Base-by-base conservation (phyloP, 345 rosid species). In the Balakata baccata region DNA sequence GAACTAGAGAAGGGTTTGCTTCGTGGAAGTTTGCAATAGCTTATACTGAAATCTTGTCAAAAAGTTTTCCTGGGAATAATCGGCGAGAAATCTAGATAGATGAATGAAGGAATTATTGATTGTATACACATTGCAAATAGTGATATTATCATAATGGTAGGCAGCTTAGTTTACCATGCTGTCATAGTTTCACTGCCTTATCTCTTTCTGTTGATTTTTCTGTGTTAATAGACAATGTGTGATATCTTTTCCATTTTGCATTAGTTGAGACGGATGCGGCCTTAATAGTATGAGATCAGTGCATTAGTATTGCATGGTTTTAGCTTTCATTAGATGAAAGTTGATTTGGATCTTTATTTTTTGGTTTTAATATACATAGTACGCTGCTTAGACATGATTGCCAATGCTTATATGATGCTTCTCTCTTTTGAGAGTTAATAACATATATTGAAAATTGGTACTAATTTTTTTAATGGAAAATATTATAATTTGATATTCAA, bases 71-170 rank as follows among this genome's bases (percentile, higher is more conserved):
- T 4, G 63, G 25, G 62, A 76, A 72, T 74, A 77, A 74, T 16
- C 47, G 68, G 64, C 72, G 66, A 73, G 57, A 66, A 70, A 73
- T 68, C 78, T 63, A 29, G 69, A 53, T 70, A 76, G 76, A 58
- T 6, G 72, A 56, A 68, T 29, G 34, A 29, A 29, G 1, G 34
- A 29, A 1, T 29, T 1, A 29, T n/a, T 61, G 59, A 43, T 46
- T 49, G 52, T 66, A 58, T 63, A 70, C 38, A 64, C n/a, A 56
- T 68, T 71, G 80, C 64, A 56, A 60, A 39, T 74, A 72, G 39
- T 64, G 67, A 62, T 74, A 46, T 66, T 46, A 29, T 66, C 63
- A 20, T 41, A 66, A 70, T 58, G 66, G 71, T 39, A 37, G 68
- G 75, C 62, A 25, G 64, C 76, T 70, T 25, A 72, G 37, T 53